Percentiles rank a stretch among this genome's conserved stretches.
Evolutionary conservation across 2,329 filamentous ascomycete genomes (phyloP).

Genomic region (Apiospora sp.): DNA sequence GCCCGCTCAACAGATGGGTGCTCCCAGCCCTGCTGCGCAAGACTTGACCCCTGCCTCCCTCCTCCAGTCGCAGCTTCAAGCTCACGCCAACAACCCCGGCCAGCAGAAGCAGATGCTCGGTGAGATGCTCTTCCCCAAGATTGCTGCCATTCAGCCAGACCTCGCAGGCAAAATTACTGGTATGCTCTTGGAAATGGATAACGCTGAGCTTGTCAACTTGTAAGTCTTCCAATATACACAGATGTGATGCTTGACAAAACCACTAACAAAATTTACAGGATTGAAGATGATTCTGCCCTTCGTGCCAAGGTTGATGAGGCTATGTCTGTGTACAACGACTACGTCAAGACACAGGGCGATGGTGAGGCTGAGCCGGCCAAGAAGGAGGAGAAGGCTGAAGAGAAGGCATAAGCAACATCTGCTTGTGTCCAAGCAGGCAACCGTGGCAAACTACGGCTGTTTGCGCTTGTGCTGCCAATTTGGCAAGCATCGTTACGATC

Average conservation of each 20-base stretch:
- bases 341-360: constrained; percentile 82
- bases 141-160: constrained; percentile 91
- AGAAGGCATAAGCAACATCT: constrained; percentile 56
- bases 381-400: constrained; percentile 62
- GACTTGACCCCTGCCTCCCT: constrained; percentile 52
- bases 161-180: constrained; percentile 99
- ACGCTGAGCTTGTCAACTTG: constrained; percentile 91
- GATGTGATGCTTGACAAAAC: constrained; percentile 27
- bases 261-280: constrained; percentile 59
- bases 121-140: constrained; percentile 98
- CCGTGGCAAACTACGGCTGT: background rate
- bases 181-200: constrained; percentile 99
- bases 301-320: constrained; percentile 97
- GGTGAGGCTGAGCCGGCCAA: constrained; percentile 49
- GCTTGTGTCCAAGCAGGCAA: constrained; percentile 21
- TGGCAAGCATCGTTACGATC: constrained; percentile 29
- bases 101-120: constrained; percentile 99
- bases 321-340: constrained; percentile 96
- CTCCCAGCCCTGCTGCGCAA: constrained; percentile 42
- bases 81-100: constrained; percentile 59
- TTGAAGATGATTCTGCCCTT: constrained; percentile 88
- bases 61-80: constrained; percentile 66
- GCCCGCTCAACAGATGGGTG: constrained; percentile 46
- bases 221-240: constrained; percentile 63
- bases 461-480: constrained; percentile 23